Percentiles rank a stretch among this genome's conserved stretches.
phyloP scores from a whole-genome alignment of 495 filamentous ascomycete species.

The Xylaria bambusicola region DNA sequence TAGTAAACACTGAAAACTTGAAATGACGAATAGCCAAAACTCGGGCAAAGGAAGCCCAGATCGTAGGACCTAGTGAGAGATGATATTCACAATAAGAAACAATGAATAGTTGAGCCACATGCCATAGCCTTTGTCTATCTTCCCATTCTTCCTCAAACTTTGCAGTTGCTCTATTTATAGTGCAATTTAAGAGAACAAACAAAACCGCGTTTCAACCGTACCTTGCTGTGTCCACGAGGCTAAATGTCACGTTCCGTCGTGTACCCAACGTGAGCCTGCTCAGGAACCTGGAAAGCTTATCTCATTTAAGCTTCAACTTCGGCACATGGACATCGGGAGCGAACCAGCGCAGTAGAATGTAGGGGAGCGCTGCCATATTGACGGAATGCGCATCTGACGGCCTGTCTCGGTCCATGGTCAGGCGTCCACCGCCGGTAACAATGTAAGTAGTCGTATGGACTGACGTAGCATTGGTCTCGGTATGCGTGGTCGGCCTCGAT shows the following conservation, averaged over 20 bases:
- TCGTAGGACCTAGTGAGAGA: conserved; percentile 1
- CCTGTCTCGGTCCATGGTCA: conserved; percentile 8
- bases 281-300: neutral
- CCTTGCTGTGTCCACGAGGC: conserved; percentile 4
- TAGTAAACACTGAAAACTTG: neutral
- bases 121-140: neutral
- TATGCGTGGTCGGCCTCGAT: conserved; percentile 9
- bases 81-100: neutral
- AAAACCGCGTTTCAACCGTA: neutral
- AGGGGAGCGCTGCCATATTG: neutral
- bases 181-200: neutral
- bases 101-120: neutral
- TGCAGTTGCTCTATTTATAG: neutral
- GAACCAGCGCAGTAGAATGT: neutral
- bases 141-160: neutral
- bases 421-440: neutral
- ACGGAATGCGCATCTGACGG: conserved; percentile 10
- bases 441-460: neutral
- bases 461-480: neutral
- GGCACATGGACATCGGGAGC: conserved; percentile 4
- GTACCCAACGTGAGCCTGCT: neutral
- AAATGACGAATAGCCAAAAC: neutral
- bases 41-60: neutral
- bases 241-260: conserved; percentile 3
- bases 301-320: neutral